These are phyloP conservation scores for Nothomitra cinnamomea DNA, from an alignment of 2,329 filamentous ascomycete genomes.

Conservation along the genomic window DNA sequence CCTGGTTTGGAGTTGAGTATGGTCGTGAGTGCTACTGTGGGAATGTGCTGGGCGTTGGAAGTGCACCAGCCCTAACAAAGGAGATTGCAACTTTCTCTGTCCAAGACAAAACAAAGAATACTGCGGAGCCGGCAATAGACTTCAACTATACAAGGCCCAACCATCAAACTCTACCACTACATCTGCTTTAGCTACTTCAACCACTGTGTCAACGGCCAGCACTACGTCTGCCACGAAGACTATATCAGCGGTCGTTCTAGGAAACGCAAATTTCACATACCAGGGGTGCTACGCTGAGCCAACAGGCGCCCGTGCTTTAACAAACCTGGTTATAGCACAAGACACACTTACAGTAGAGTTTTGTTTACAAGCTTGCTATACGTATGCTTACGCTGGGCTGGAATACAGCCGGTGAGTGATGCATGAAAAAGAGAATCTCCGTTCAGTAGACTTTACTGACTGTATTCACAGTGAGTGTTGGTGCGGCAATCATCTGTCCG, in stretches of 20 bases:
- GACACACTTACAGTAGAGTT: neutral
- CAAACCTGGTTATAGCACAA: neutral
- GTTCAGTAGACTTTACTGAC: neutral
- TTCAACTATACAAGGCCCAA: constrained; percentile 10
- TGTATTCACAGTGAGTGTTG: neutral
- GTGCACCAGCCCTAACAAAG: neutral
- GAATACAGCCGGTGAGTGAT: constrained; percentile 13
- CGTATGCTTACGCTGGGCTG: neutral
- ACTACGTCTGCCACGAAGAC: neutral
- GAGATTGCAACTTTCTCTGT: constrained; percentile 4
- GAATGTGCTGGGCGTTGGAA: constrained; percentile 4
- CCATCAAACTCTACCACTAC: neutral
- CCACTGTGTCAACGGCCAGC: neutral
- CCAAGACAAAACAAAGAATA: constrained; percentile 9
- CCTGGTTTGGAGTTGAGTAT: constrained; percentile 1
- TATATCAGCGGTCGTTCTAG: neutral
- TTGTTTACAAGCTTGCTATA: neutral
- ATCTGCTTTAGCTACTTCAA: neutral
- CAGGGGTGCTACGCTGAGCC: neutral
- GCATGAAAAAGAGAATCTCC: too few species aligned
- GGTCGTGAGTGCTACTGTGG: constrained; percentile 8
- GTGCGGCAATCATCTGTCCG: neutral
- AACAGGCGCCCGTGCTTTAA: neutral
- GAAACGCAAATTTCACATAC: constrained; percentile 3
- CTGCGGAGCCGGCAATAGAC: constrained; percentile 8